phyloP scores from a whole-genome alignment of 345 rosid genomes.

The Hibiscus mutabilis region DNA sequence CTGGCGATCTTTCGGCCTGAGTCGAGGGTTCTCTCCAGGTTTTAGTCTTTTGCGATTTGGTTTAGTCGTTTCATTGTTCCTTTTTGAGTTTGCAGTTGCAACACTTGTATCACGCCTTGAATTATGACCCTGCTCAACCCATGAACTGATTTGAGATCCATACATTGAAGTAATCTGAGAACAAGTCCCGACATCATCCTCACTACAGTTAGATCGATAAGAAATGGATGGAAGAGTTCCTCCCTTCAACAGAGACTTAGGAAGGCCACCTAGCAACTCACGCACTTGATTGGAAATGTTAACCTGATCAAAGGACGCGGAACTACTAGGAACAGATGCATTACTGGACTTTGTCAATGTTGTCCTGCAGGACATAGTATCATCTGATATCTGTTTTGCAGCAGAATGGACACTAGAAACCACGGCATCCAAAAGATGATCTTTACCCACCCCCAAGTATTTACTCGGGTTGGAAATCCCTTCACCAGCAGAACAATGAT shows the following conservation, averaged over 20 bases:
- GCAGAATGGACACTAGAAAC: slow-evolving; percentile 51
- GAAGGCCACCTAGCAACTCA: slow-evolving; percentile 26
- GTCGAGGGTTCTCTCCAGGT: slow-evolving; percentile 91
- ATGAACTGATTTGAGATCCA: slow-evolving; percentile 78
- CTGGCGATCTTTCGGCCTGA: slow-evolving; percentile 97
- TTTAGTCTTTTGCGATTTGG: slow-evolving; percentile 76
- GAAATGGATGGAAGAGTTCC: slow-evolving; percentile 34
- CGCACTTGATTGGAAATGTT: slow-evolving; percentile 30
- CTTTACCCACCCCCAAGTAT: not conserved
- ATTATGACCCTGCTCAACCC: slow-evolving; percentile 64
- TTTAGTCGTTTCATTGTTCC: slow-evolving; percentile 25
- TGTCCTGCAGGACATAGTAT: slow-evolving; percentile 57
- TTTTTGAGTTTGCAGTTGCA: slow-evolving; percentile 46
- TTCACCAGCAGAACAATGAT: not conserved
- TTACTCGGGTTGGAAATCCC: not conserved
- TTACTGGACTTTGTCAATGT: slow-evolving; percentile 56
- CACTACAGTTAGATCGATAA: slow-evolving; percentile 33
- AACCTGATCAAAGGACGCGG: slow-evolving; percentile 24
- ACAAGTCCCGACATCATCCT: slow-evolving; percentile 35
- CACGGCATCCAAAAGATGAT: slow-evolving; percentile 69
- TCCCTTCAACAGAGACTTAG: slow-evolving; percentile 29
- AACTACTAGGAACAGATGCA: slow-evolving; percentile 42
- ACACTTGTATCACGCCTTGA: slow-evolving; percentile 44
- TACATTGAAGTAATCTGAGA: slow-evolving; percentile 44
- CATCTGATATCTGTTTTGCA: slow-evolving; percentile 68